Conservation (phyloP, 1,284 basidiomycete genomes). For the Ustilago lituana region DNA sequence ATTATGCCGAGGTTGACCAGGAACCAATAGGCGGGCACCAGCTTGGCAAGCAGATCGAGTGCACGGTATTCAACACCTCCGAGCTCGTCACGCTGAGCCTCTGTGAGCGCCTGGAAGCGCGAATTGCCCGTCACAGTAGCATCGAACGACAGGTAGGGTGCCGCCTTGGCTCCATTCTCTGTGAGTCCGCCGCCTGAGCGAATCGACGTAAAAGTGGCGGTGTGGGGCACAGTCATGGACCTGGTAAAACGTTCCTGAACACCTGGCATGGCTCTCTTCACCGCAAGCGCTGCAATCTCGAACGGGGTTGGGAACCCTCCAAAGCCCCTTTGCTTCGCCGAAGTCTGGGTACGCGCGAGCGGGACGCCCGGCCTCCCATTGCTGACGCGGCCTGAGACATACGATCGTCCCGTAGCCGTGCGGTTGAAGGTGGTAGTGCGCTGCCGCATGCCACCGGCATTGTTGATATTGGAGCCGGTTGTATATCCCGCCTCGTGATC, state of each 20-base stretch:
- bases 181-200: slow-evolving; percentile 64
- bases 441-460: slow-evolving; percentile 18
- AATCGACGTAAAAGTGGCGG: slow-evolving; percentile 73
- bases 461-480: slow-evolving; percentile 6
- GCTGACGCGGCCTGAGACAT: slow-evolving; percentile 33
- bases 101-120: slow-evolving; percentile 80
- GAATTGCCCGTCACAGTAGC: slow-evolving; percentile 75
- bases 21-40: slow-evolving; percentile 58
- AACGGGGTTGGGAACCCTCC: slow-evolving; percentile 90
- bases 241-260: slow-evolving; percentile 52
- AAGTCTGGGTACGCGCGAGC: slow-evolving; percentile 68
- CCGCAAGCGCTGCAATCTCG: slow-evolving; percentile 72
- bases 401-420: slow-evolving; percentile 47
- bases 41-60: slow-evolving; percentile 75
- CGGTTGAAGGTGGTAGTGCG: slow-evolving; percentile 32
- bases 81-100: slow-evolving; percentile 87
- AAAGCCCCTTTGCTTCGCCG: slow-evolving; percentile 71
- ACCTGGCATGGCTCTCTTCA: slow-evolving; percentile 46
- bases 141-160: slow-evolving; percentile 86
- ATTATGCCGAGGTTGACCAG: slow-evolving; percentile 39
- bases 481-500: slow-evolving; percentile 39
- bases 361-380: slow-evolving; percentile 54
- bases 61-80: slow-evolving; percentile 96
- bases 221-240: slow-evolving; percentile 75
- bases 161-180: slow-evolving; percentile 64